phyloP scores from a whole-genome alignment of 768 basidiomycete genomes.

The Polyporus arcularius region DNA sequence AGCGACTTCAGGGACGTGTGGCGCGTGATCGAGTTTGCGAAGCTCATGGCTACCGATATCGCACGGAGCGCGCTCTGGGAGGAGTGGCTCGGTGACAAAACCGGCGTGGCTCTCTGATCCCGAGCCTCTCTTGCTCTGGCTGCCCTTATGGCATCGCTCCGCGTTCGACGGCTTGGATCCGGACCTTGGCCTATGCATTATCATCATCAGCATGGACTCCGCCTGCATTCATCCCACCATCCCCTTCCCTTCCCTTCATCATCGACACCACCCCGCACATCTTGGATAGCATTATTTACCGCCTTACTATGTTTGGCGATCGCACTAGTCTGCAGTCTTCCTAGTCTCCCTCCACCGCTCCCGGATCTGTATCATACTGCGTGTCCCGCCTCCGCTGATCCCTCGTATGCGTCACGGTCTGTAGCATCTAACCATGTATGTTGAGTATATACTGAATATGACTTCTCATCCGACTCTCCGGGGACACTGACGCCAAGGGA shows the following conservation, averaged over 20 bases:
- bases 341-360: neutral
- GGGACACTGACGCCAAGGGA: neutral
- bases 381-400: neutral
- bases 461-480: neutral
- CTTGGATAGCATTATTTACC: too few relatives aligned
- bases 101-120: neutral
- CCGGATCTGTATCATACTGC: slow-evolving; percentile 7
- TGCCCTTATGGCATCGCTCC: too few relatives aligned
- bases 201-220: neutral
- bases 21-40: slow-evolving; percentile 35
- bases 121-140: neutral
- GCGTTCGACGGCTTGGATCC: too few relatives aligned
- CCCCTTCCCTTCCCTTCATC: too few relatives aligned
- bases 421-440: slow-evolving; percentile 14
- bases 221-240: neutral
- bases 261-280: too few relatives aligned
- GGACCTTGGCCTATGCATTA: too few relatives aligned
- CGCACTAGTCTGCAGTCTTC: neutral
- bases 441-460: neutral
- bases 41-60: slow-evolving; percentile 11
- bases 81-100: slow-evolving; percentile 24
- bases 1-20: slow-evolving; percentile 75
- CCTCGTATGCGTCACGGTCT: slow-evolving; percentile 11
- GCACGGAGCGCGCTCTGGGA: slow-evolving; percentile 27
- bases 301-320: too few relatives aligned